Evolutionary conservation across 805 yeast genomes (phyloP).

Genomic region (Scheffersomyces ergatensis): DNA sequence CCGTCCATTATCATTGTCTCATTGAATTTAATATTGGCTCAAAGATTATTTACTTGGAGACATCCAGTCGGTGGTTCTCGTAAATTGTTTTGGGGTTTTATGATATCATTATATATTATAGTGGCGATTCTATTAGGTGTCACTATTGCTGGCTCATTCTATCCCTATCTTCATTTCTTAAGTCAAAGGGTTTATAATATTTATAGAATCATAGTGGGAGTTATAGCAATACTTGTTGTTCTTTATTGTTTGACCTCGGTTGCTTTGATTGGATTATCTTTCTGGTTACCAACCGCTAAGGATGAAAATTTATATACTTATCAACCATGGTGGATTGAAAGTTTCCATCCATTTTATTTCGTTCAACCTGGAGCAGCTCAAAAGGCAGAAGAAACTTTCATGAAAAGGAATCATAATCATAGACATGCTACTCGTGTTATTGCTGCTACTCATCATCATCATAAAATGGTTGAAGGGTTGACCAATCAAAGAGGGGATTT

Average conservation of each 20-base stretch:
- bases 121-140: constrained; percentile 57
- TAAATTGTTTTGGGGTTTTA: constrained; percentile 44
- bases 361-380: constrained; percentile 53
- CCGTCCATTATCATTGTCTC: constrained; percentile 57
- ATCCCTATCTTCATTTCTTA: constrained; percentile 61
- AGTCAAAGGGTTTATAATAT: constrained; percentile 22
- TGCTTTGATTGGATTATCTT: constrained; percentile 45
- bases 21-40: constrained; percentile 62
- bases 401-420: constrained; percentile 47
- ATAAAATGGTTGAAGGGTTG: constrained; percentile 37
- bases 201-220: constrained; percentile 26
- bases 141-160: constrained; percentile 61
- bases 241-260: constrained; percentile 54
- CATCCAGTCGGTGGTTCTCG: constrained; percentile 69
- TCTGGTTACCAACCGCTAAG: constrained; percentile 52
- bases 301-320: constrained; percentile 54
- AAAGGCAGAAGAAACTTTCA: constrained; percentile 46
- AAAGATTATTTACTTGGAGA: constrained; percentile 72
- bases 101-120: constrained; percentile 49
- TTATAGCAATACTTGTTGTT: constrained; percentile 27
- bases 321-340: constrained; percentile 79
- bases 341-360: constrained; percentile 57
- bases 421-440: constrained; percentile 57
- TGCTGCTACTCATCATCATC: constrained; percentile 51
- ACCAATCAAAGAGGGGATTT: constrained; percentile 41